Evolutionary conservation across 495 filamentous ascomycete genomes (phyloP).

Genomic region (Neurospora sp.): DNA sequence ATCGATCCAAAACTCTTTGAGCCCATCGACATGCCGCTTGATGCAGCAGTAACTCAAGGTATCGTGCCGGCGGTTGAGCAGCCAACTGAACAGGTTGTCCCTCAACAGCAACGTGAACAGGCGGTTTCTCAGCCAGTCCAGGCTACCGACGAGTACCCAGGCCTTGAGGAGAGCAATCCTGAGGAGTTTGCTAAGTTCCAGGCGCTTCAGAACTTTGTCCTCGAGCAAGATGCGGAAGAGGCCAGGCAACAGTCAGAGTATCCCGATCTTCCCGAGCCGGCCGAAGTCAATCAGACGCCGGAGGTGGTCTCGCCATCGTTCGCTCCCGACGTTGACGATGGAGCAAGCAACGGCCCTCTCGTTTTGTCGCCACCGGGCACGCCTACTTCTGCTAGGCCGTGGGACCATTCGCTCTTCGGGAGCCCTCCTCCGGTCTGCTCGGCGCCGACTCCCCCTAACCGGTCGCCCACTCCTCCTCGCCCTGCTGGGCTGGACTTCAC

Average conservation of each 20-base stretch:
- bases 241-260: neutral
- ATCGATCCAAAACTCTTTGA: neutral
- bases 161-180: neutral
- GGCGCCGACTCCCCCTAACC: neutral
- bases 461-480: neutral
- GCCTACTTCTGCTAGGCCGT: neutral
- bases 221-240: neutral
- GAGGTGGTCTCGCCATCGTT: neutral
- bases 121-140: neutral
- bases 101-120: neutral
- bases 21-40: neutral
- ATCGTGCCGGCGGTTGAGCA: neutral
- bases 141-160: neutral
- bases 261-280: neutral
- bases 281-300: neutral
- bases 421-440: neutral
- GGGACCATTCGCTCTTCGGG: neutral
- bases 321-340: neutral
- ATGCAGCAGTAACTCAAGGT: neutral
- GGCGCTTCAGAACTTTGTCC: neutral
- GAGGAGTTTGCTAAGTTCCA: neutral
- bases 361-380: neutral
- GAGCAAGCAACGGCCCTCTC: neutral
- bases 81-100: neutral
- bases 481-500: neutral